These are phyloP conservation scores for Mariannaea elegans DNA, from an alignment of 2,329 filamentous ascomycete genomes.

Conservation along the genomic window DNA sequence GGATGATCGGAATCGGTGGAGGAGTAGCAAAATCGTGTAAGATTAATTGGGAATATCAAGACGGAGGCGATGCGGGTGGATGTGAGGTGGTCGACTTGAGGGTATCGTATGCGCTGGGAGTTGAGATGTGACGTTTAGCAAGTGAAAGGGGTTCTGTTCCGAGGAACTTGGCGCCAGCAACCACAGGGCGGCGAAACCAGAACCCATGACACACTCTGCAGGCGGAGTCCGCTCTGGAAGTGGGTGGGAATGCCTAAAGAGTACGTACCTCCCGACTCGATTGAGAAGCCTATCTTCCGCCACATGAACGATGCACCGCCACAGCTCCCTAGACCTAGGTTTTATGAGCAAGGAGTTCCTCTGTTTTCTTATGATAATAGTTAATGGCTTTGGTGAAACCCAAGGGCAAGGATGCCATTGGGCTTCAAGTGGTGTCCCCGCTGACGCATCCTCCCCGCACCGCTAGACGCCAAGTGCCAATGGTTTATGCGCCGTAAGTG, in stretches of 20 bases:
- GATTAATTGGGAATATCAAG: background rate
- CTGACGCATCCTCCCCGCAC: slow-evolving; percentile 3
- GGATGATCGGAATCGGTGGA: background rate
- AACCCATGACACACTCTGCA: slow-evolving; percentile 9
- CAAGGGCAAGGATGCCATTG: slow-evolving; percentile 8
- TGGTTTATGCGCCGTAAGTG: background rate
- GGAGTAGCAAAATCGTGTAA: background rate
- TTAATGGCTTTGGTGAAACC: background rate
- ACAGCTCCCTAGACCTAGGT: background rate
- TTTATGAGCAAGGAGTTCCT: background rate
- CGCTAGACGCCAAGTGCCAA: background rate
- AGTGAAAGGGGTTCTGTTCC: slow-evolving; percentile 11
- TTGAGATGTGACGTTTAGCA: slow-evolving; percentile 1
- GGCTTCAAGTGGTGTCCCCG: slow-evolving; percentile 4
- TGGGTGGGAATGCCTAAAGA: background rate
- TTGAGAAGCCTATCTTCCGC: background rate
- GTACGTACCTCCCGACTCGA: background rate
- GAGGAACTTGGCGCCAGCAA: slow-evolving; percentile 1
- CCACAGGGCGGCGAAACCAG: slow-evolving; percentile 10
- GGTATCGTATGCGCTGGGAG: slow-evolving; percentile 3
- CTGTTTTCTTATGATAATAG: background rate
- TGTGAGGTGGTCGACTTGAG: background rate
- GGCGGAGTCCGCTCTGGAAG: background rate
- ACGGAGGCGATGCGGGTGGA: slow-evolving; percentile 1
- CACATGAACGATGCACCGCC: background rate